phyloP scores from a whole-genome alignment of 495 filamentous ascomycete species.

The Chaetomium cochliodes region DNA sequence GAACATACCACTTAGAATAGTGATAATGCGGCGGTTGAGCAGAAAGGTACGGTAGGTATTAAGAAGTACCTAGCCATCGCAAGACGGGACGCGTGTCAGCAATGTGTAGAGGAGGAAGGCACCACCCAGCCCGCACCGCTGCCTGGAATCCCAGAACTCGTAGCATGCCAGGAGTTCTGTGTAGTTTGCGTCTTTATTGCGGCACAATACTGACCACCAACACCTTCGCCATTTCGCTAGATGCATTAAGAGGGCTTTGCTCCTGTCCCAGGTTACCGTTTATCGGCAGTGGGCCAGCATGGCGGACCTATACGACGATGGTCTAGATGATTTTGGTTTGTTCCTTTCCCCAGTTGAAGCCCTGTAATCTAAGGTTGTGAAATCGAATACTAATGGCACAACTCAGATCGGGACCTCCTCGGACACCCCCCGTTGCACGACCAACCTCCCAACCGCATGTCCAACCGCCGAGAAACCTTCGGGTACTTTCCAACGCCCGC shows the following conservation, averaged over 20 bases:
- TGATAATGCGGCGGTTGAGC: too few relatives aligned
- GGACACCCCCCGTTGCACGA: conserved; percentile 7
- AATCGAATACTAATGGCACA: neutral
- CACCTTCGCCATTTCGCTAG: neutral
- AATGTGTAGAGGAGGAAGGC: neutral
- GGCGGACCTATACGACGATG: conserved; percentile 16
- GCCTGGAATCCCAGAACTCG: neutral
- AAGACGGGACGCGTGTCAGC: too few relatives aligned
- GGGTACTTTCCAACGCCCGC: conserved; percentile 17
- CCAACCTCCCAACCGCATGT: neutral
- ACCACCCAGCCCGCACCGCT: neutral
- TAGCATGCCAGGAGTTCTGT: too few relatives aligned
- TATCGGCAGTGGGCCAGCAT: neutral
- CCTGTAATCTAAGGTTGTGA: neutral
- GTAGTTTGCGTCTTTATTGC: neutral
- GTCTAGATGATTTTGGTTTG: conserved; percentile 40
- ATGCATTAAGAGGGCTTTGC: neutral
- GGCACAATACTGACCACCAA: neutral
- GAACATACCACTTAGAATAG: too few relatives aligned
- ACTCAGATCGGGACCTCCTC: conserved; percentile 28
- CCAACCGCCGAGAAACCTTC: neutral
- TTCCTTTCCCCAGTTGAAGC: neutral
- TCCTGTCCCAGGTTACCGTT: neutral
- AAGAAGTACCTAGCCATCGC: too few relatives aligned
- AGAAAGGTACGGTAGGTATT: neutral